These are phyloP conservation scores for Globisporangium perplexum DNA, from an alignment of 352 stramenopile genomes.

Conservation along the genomic window DNA sequence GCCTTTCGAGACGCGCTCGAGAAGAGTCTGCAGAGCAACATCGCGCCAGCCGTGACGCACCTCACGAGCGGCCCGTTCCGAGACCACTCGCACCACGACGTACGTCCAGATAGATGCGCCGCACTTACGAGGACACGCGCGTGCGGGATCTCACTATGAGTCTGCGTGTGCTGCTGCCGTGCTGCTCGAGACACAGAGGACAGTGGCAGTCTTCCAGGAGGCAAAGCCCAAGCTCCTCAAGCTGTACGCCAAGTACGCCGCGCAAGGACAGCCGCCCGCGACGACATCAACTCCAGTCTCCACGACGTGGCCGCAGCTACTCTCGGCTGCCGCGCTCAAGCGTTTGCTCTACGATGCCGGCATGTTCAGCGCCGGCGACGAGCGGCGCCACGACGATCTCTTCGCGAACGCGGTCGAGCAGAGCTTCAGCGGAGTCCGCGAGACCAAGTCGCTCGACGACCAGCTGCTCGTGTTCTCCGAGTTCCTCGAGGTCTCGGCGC, in stretches of 20 bases:
- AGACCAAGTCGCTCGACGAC: conserved; percentile 24
- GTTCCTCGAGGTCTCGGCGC: conserved; percentile 61
- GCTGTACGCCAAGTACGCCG: conserved; percentile 61
- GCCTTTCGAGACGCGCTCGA: conserved; percentile 30
- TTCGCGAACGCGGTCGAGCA: conserved; percentile 55
- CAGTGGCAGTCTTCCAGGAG: conserved; percentile 61
- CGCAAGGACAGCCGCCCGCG: conserved; percentile 8
- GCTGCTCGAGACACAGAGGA: conserved; percentile 30
- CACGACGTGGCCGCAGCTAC: conserved; percentile 43
- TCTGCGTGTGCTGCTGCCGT: not conserved
- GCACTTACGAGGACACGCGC: not conserved
- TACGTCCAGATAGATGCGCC: conserved; percentile 14
- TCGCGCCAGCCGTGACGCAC: conserved; percentile 46
- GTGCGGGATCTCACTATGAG: not conserved
- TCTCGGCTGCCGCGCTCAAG: conserved; percentile 38
- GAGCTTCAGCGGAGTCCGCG: conserved; percentile 50
- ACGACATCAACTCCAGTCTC: not conserved
- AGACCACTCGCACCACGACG: conserved; percentile 71
- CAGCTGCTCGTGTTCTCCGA: conserved; percentile 65
- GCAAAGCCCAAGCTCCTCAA: conserved; percentile 70
- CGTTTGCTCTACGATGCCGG: conserved; percentile 73
- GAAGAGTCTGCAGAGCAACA: conserved; percentile 26
- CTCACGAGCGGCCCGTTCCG: conserved; percentile 68
- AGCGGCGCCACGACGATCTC: conserved; percentile 42
- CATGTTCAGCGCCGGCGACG: conserved; percentile 66